phyloP scores from a whole-genome alignment of 495 filamentous ascomycete genomes.

The Aspergillus sclerotiicarbonarius region DNA sequence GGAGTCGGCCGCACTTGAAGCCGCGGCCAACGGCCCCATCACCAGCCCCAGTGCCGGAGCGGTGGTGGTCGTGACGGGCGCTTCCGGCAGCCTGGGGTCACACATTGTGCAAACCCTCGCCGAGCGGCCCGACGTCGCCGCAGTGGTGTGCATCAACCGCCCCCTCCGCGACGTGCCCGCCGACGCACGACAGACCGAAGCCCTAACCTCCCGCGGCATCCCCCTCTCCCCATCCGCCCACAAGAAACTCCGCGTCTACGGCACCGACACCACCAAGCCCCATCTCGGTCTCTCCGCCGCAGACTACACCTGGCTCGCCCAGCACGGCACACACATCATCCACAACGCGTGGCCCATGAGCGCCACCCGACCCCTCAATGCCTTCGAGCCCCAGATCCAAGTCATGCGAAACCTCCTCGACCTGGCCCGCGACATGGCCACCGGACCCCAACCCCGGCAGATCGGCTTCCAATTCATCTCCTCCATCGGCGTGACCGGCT shows the following conservation, averaged over 20 bases:
- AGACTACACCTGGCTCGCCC: constrained; percentile 35
- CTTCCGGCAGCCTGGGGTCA: constrained; percentile 46
- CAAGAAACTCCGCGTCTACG: neutral
- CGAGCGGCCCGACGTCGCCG: neutral
- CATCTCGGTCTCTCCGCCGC: constrained; percentile 38
- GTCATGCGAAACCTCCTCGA: constrained; percentile 42
- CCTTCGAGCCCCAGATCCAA: constrained; percentile 48
- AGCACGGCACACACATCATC: constrained; percentile 49
- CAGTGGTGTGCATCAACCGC: constrained; percentile 9
- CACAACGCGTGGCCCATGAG: constrained; percentile 60
- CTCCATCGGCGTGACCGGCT: constrained; percentile 44
- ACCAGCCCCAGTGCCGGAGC: neutral
- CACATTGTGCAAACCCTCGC: constrained; percentile 36
- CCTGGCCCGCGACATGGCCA: constrained; percentile 27
- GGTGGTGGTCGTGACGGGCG: constrained; percentile 45
- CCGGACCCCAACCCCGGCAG: constrained; percentile 11
- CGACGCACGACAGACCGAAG: neutral
- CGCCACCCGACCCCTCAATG: constrained; percentile 37
- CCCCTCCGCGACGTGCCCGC: neutral
- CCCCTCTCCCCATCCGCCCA: neutral
- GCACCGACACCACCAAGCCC: neutral
- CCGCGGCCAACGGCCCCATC: neutral
- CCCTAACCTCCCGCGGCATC: neutral
- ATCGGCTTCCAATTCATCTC: constrained; percentile 40
- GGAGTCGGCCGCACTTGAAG: neutral